Evolutionary conservation across 2,329 filamentous ascomycete genomes (phyloP), one percentile per base, ranked within the genome.

Genomic region (Colletotrichum higginsianum): DNA sequence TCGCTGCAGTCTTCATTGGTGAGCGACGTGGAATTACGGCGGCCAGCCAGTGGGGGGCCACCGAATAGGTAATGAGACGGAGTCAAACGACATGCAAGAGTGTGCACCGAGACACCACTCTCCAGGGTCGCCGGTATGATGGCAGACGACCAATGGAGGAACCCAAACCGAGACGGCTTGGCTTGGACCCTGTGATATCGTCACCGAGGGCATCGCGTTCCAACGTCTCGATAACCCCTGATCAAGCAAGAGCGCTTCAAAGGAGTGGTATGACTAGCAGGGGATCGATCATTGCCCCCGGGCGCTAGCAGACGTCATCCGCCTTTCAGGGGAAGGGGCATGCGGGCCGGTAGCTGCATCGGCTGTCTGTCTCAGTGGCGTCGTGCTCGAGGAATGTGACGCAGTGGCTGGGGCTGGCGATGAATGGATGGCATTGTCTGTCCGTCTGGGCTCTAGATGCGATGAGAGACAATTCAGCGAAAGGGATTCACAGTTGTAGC

Each of bases 261-360:
- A 57, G 35, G n/a, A 50, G 62, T 67, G 56, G 49, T 44, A 47
- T 71, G 67, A 61, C 63, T 30, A 55, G 47, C 16, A 49, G 49
- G 38, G 30, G 67, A 46, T 12, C 52, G 67, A 46, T 12, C 52
- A 11, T 4, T 38, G n/a, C 15, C 16, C 30, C 42, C 67, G 56
- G 61, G 56, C 56, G 62, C 62, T 65, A 56, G 30, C 8, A 35
- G 67, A 70, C 67, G 67, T 66, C 62, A 70, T 70, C 62, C 30
- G 62, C 52, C 46, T 9, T 46, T 42, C 40, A 18, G 42, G 40
- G 30, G 47, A 68, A 65, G 66, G 66, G 66, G n/a, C 21, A 26
- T 3, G 66, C 35, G 66, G 60, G 61, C 50, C 67, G 42, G 23
- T 53, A 61, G 47, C 47, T 42, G 40, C 47, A 62, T 55, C 62